Evolutionary conservation across 176 grass and related monocot genomes (phyloP).

Genomic region (Cenchrus fungigraminus): DNA sequence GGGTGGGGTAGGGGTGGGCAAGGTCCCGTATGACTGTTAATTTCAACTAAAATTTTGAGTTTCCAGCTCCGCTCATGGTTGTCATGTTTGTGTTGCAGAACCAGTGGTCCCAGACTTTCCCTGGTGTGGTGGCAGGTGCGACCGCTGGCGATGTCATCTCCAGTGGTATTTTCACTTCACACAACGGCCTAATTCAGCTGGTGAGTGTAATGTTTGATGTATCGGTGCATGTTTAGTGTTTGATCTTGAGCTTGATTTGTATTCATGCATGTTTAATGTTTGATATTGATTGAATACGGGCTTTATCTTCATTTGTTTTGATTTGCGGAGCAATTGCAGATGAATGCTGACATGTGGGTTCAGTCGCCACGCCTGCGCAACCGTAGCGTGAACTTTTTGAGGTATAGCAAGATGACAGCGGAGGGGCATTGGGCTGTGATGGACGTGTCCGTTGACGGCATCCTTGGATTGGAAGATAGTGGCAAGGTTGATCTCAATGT

Average conservation of each 20-base stretch:
- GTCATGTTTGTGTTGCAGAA: neutral
- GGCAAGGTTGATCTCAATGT: neutral
- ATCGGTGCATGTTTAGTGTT: neutral
- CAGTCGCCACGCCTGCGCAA: conserved; percentile 51
- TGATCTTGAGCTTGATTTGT: neutral
- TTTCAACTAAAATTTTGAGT: no score
- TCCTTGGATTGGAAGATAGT: neutral
- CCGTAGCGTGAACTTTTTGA: conserved; percentile 44
- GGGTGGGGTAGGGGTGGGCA: no score
- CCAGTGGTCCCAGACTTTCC: conserved; percentile 13
- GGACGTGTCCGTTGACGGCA: conserved; percentile 54
- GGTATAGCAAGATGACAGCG: conserved; percentile 42
- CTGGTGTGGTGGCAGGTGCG: neutral
- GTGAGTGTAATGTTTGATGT: neutral
- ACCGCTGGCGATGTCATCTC: neutral
- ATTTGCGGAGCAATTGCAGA: conserved; percentile 31
- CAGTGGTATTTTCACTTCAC: neutral
- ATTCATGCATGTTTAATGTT: no score
- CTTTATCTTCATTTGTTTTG: neutral
- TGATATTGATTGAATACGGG: neutral
- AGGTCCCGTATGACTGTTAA: no score
- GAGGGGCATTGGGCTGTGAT: conserved; percentile 55
- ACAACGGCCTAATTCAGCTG: neutral
- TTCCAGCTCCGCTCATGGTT: neutral
- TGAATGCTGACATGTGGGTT: conserved; percentile 62